Conservation (phyloP, 129 eudicot species). For the carrot (Daucus carota) region DH1_v3.0 NC_030388.2:29895001-29895500, state of each 20-base stretch:
- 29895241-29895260: conserved; percentile 87
- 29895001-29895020: conserved; percentile 38
- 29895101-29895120: conserved; percentile 34
- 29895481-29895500: conserved; percentile 64
- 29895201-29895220: conserved; percentile 73
- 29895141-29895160: conserved; percentile 52
- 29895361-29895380: conserved; percentile 90
- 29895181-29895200: conserved; percentile 80
- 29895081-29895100: conserved; percentile 62
- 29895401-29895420: conserved; percentile 86
- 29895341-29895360: conserved; percentile 81
- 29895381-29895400: conserved; percentile 92
- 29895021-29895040: conserved; percentile 50
- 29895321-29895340: conserved; percentile 80
- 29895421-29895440: conserved; percentile 86
- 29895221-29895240: conserved; percentile 66
- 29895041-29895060: conserved; percentile 68
- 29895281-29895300: conserved; percentile 86
- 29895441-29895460: conserved; percentile 84
- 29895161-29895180: conserved; percentile 70
- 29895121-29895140: conserved; percentile 42
- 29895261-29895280: conserved; percentile 95
- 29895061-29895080: conserved; percentile 66
- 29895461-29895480: conserved; percentile 94
- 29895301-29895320: conserved; percentile 93